Conservation (phyloP, 768 basidiomycete genomes). For the Phlebiopsis gigantea region DNA sequence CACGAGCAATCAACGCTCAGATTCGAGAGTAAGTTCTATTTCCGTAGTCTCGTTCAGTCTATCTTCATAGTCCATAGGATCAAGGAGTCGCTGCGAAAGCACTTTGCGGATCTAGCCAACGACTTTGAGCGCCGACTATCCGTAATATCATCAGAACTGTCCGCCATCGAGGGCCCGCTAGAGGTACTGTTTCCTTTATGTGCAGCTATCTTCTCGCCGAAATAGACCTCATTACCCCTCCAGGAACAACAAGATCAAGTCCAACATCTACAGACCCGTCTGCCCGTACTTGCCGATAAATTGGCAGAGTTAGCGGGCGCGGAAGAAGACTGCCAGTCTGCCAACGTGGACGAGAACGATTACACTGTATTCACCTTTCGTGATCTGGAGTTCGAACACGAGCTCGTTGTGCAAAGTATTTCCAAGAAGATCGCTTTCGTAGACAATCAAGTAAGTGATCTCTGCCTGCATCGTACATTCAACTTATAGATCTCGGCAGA, state of each 20-base stretch:
- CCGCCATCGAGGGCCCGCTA: slow-evolving; percentile 67
- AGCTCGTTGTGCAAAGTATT: slow-evolving; percentile 73
- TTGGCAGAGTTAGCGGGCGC: slow-evolving; percentile 50
- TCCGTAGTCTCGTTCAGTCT: neutral
- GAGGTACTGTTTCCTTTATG: slow-evolving; percentile 42
- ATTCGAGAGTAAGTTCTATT: slow-evolving; percentile 68
- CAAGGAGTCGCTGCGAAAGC: slow-evolving; percentile 72
- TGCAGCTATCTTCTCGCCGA: neutral
- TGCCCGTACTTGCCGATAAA: slow-evolving; percentile 59
- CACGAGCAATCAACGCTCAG: slow-evolving; percentile 80
- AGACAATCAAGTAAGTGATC: slow-evolving; percentile 77
- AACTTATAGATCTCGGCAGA: slow-evolving; percentile 39
- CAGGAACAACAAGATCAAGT: slow-evolving; percentile 75
- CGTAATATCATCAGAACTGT: slow-evolving; percentile 63
- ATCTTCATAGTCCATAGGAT: slow-evolving; percentile 43
- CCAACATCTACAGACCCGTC: slow-evolving; percentile 55
- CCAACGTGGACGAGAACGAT: slow-evolving; percentile 97
- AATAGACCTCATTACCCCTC: neutral
- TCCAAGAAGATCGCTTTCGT: slow-evolving; percentile 92
- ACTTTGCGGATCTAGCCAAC: slow-evolving; percentile 74
- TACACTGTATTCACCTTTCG: slow-evolving; percentile 87
- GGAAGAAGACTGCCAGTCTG: slow-evolving; percentile 73
- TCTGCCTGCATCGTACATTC: neutral
- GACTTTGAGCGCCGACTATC: slow-evolving; percentile 67
- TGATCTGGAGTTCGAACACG: slow-evolving; percentile 87